Conservation (phyloP, 208 protist species). For the Novymonas esmeraldas region DNA sequence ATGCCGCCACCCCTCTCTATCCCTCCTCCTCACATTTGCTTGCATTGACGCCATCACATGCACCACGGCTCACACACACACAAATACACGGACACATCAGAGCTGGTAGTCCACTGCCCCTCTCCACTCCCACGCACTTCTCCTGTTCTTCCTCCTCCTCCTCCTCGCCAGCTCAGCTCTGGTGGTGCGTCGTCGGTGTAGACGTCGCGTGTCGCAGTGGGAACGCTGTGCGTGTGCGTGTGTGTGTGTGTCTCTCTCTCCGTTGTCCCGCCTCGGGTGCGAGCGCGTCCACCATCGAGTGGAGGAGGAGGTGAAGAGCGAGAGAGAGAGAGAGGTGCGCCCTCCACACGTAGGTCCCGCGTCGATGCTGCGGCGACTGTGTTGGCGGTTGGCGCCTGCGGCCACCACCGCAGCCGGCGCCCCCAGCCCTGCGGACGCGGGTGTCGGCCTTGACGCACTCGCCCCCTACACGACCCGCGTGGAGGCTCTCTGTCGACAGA, state of each 20-base stretch:
- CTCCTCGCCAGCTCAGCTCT: too few species aligned
- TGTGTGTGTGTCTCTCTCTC: not conserved
- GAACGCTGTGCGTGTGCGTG: too few species aligned
- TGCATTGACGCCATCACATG: too few species aligned
- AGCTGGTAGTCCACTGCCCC: too few species aligned
- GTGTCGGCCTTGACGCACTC: constrained; percentile 3
- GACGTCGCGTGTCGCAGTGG: too few species aligned
- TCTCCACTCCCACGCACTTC: too few species aligned
- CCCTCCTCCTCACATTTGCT: too few species aligned
- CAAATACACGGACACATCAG: too few species aligned
- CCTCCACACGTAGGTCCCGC: not conserved
- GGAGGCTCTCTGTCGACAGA: constrained; percentile 24
- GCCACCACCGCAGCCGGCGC: not conserved
- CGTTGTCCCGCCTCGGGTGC: not conserved
- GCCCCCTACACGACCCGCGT: constrained; percentile 27
- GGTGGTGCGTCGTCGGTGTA: too few species aligned
- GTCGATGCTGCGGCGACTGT: constrained; percentile 9
- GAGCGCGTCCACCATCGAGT: not conserved
- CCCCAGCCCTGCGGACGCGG: constrained; percentile 3
- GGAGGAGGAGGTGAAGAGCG: not conserved
- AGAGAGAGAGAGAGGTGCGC: not conserved
- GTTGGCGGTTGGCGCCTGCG: constrained; percentile 6
- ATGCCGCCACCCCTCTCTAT: too few species aligned
- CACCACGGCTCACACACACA: too few species aligned
- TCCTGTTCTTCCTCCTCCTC: too few species aligned